Evolutionary conservation across 805 yeast genomes (phyloP).

Genomic region (Ogataea nonfermentans): DNA sequence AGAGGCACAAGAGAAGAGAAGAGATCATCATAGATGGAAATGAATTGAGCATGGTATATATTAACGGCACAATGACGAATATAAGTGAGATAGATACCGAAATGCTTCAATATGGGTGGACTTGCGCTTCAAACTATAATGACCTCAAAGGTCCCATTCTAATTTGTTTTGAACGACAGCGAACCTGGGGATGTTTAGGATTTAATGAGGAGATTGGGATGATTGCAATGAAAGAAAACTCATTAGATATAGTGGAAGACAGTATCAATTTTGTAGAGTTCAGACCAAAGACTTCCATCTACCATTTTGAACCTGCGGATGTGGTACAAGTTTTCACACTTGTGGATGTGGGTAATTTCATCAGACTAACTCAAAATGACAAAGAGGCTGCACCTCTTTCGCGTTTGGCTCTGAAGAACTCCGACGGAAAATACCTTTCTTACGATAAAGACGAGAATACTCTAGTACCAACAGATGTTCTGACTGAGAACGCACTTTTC

Average conservation of each 20-base stretch:
- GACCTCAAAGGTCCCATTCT: constrained; percentile 32
- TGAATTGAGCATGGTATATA: constrained; percentile 15
- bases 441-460: constrained; percentile 17
- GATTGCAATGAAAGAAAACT: constrained; percentile 7
- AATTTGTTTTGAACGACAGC: constrained; percentile 14
- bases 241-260: constrained; percentile 14
- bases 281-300: constrained; percentile 10
- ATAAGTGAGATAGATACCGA: constrained; percentile 20
- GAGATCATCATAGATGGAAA: constrained; percentile 1
- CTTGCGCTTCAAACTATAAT: constrained; percentile 18
- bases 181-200: constrained; percentile 18
- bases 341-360: constrained; percentile 23
- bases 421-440: constrained; percentile 25
- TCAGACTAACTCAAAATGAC: constrained; percentile 9
- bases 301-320: constrained; percentile 27
- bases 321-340: constrained; percentile 30
- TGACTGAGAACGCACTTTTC: constrained; percentile 32
- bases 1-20: constrained; percentile 4
- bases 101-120: constrained; percentile 32
- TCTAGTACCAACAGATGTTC: constrained; percentile 24
- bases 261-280: constrained; percentile 24
- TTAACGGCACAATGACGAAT: constrained; percentile 24
- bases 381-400: constrained; percentile 5
- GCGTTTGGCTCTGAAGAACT: constrained; percentile 25
- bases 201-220: constrained; percentile 11